Evolutionary conservation across 2,329 filamentous ascomycete genomes (phyloP).

Genomic region (Apiospora malaysiana): DNA sequence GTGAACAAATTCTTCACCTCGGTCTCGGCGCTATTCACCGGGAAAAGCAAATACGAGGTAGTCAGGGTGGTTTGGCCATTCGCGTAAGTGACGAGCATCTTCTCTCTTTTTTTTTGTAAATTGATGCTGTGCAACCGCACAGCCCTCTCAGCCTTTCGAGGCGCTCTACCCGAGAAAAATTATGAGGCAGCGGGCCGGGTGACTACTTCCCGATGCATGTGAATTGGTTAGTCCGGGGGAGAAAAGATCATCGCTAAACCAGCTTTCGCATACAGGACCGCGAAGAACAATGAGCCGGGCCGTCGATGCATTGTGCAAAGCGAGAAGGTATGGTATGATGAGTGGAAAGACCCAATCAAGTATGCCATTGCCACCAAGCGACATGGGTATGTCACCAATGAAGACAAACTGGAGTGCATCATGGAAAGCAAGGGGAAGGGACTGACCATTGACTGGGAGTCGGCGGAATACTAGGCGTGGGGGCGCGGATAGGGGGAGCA

Average conservation of each 20-base stretch:
- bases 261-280: not conserved
- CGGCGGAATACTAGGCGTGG: not conserved
- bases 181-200: not conserved
- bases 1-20: conserved; percentile 61
- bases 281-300: conserved; percentile 48
- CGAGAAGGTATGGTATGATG: conserved; percentile 62
- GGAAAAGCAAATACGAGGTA: conserved; percentile 61
- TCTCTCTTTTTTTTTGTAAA: not conserved
- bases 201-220: not conserved
- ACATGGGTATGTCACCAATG: conserved; percentile 55
- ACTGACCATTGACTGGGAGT: conserved; percentile 9
- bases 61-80: conserved; percentile 64
- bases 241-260: not conserved
- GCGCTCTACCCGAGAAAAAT: not conserved
- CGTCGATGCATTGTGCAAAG: conserved; percentile 57
- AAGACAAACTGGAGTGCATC: conserved; percentile 59
- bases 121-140: not conserved
- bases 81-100: conserved; percentile 38
- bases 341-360: conserved; percentile 54
- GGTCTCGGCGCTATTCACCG: conserved; percentile 56
- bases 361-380: conserved; percentile 45
- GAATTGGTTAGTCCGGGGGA: not conserved
- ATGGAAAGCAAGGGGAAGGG: conserved; percentile 41
- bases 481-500: too few species aligned
- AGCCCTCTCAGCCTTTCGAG: not conserved